Evolutionary conservation across 2,329 filamentous ascomycete genomes (phyloP).

Genomic region (Trichoderma polysporum): DNA sequence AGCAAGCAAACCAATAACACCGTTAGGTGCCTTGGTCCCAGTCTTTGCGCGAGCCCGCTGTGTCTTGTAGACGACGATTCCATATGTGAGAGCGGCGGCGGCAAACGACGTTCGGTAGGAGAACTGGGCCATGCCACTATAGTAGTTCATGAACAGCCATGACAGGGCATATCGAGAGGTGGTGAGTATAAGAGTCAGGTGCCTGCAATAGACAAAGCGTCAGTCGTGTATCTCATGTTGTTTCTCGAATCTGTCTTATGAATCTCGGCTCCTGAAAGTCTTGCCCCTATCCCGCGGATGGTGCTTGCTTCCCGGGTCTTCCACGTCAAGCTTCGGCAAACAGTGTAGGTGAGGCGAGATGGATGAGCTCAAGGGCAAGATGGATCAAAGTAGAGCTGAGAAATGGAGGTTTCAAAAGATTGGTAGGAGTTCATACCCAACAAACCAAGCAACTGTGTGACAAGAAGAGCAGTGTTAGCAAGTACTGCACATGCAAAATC

Average conservation of each 20-base stretch:
- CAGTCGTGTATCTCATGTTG: background rate
- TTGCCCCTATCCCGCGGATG: background rate
- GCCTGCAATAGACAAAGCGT: slow-evolving; percentile 50
- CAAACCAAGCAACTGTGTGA: slow-evolving; percentile 71
- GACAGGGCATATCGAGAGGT: slow-evolving; percentile 82
- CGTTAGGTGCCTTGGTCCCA: slow-evolving; percentile 59
- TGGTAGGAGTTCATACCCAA: slow-evolving; percentile 59
- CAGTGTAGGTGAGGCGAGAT: background rate
- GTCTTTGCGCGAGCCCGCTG: slow-evolving; percentile 81
- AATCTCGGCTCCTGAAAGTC: background rate
- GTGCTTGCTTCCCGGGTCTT: background rate
- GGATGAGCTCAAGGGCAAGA: background rate
- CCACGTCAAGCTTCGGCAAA: background rate
- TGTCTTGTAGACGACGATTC: slow-evolving; percentile 98
- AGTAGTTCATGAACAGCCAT: slow-evolving; percentile 86
- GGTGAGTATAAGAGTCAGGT: slow-evolving; percentile 80
- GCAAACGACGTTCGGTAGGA: slow-evolving; percentile 90
- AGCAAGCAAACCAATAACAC: slow-evolving; percentile 64
- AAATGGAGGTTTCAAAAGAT: background rate
- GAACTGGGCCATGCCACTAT: slow-evolving; percentile 72
- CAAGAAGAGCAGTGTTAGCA: slow-evolving; percentile 36
- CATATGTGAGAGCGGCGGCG: slow-evolving; percentile 87
- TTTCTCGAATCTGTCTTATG: background rate
- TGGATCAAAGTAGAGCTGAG: background rate
- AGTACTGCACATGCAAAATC: background rate